Base-by-base conservation (phyloP, 495 filamentous ascomycete genomes). In the Penicillium ucsense region DNA sequence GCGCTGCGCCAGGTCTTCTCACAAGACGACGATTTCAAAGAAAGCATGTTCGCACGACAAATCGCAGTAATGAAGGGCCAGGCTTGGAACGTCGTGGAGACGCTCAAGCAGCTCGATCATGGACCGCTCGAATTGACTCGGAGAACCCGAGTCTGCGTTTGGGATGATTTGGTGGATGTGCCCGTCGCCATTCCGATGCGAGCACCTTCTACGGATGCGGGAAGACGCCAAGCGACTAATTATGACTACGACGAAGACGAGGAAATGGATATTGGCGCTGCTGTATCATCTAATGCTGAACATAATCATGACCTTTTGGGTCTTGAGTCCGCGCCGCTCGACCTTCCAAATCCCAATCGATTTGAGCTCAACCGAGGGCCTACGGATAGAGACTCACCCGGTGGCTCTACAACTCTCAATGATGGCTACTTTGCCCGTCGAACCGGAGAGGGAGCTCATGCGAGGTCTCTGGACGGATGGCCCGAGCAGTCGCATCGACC, bases 61-160 rank as follows among this genome's bases (percentile, higher is more conserved):
- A 95, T 97, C 41, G 91, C 94, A 1, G 92, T 98, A 36, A 92
- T 98, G 86, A 98, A 98, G 69, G 92, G 92, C 4, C 92, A 98
- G 58, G 92, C 94, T 6, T 98, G 90, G 87, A 98, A 98, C 64
- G 92, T 98, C 3, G 89, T 98, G 6, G 92, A 98, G 70, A 95
- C 91, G 8, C 72, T 98, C 43, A 98, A 98, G 60, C 84, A 83
- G 4, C 74, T 77, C 1, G 94, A 95, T 63, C 91, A 96, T 54
- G 92, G 92, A 2, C 92, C 92, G 2, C 72, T 98, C 11, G 92
- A 98, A 66, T 75, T 98, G 49, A 96, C 91, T 12, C 78, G 92
- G 52, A 75, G 92, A 55, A 82, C 88, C 10, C 79, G 91, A 56
- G 89, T 97, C 32, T 94, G 89, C 58, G 89, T 98, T 9, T 98